Base-by-base conservation (phyloP, 352 stramenopile species). In the Aphanomyces euteiches region DNA sequence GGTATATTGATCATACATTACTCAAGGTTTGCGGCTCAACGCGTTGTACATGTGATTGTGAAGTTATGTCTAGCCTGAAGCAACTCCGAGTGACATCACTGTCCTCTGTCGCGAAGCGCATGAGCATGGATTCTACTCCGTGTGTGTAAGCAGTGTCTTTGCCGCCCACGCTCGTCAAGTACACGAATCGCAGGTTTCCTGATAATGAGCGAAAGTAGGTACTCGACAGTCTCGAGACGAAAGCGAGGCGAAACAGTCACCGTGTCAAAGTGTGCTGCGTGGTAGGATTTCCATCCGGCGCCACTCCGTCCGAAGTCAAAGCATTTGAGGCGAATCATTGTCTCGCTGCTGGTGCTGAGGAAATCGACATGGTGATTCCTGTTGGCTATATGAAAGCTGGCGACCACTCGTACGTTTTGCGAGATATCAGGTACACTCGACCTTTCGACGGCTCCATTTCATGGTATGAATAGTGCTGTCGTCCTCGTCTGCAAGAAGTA, bases 351-450 rank as follows among this genome's bases (percentile, higher is more conserved):
- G 88, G 88, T 48, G 88, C 88, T 19, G 83, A 92, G 53, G 88
- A 96, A 75, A 94, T 96, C 66, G 88, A 96, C 75, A 94, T 94
- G 87, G 87, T 96, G 21, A 84, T 96, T 69, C 85, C 90, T 74
- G 79, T 92, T 7, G 84, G 84, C n/a, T 78, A 79, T 48, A 76
- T 93, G 48, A 65, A 87, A 41, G 78, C 77, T 6, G 76, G 83
- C 47, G 83, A 92, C 65, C 82, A 82, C 60, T 85, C 90, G 77
- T 90, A 84, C 57, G 86, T 94, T 15, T 69, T 89, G 66, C 80
- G 85, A 50, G 88, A 94, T 66, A 89, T 94, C 43, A 78, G 79
- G 70, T 82, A 82, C 7, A n/a, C 8, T 13, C 53, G 13, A 21
- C 28, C 38, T 40, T 48, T 19, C 39, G 7, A 34, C 34, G 15